Percentiles rank a stretch among this genome's conserved stretches.
Conservation (phyloP, 2,329 filamentous ascomycete species). For the Venturia oleaginea region DNA sequence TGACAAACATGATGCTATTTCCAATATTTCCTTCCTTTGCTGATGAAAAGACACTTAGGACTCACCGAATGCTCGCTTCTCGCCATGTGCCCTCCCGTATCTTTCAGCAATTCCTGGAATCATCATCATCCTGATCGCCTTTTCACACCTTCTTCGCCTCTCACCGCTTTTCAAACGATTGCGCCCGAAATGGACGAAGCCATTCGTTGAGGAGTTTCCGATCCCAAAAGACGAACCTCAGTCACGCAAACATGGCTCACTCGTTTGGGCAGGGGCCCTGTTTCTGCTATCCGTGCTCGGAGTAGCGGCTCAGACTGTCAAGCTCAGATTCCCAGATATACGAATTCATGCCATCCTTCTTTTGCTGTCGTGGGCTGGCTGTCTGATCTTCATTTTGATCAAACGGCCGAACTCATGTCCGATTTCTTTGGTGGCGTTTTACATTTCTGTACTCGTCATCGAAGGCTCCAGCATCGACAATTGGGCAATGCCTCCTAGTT, state of each 20-base stretch:
- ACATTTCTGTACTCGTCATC: constrained; percentile 24
- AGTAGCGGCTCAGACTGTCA: constrained; percentile 21
- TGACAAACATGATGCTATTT: background rate
- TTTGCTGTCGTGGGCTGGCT: background rate
- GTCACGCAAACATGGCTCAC: constrained; percentile 23
- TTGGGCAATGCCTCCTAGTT: background rate
- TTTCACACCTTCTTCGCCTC: constrained; percentile 21
- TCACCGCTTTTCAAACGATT: constrained; percentile 17
- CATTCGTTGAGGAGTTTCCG: constrained; percentile 42
- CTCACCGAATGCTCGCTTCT: constrained; percentile 27
- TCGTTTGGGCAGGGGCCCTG: constrained; percentile 22
- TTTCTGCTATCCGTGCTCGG: constrained; percentile 23
- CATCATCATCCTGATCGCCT: constrained; percentile 21
- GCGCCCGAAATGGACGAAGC: constrained; percentile 41
- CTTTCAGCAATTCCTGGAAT: constrained; percentile 23
- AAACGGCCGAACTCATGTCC: constrained; percentile 35
- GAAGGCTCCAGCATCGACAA: constrained; percentile 17
- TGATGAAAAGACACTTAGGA: too few relatives aligned
- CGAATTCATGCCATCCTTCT: constrained; percentile 13
- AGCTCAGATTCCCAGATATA: constrained; percentile 21
- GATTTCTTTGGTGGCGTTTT: constrained; percentile 30
- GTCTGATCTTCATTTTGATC: constrained; percentile 26
- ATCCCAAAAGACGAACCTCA: constrained; percentile 20
- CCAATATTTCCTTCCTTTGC: too few relatives aligned
- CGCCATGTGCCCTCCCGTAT: constrained; percentile 27